phyloP scores from a whole-genome alignment of 805 yeast genomes.

The Wickerhamomyces subpelliculosus region DNA sequence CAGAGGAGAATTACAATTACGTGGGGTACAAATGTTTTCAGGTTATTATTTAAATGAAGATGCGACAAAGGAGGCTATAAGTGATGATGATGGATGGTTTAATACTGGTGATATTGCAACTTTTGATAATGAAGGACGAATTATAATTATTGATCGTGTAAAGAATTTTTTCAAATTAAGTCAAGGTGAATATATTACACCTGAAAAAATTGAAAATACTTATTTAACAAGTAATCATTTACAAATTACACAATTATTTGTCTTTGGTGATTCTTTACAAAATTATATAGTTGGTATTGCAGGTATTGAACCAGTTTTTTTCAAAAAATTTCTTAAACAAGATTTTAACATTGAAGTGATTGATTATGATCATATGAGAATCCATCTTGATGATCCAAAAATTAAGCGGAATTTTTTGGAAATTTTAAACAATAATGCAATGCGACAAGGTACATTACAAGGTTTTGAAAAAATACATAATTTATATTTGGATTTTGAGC shows the following conservation, averaged over 20 bases:
- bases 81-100: constrained; percentile 47
- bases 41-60: constrained; percentile 42
- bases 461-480: constrained; percentile 64
- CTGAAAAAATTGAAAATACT: constrained; percentile 55
- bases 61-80: constrained; percentile 40
- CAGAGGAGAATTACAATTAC: constrained; percentile 48
- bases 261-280: constrained; percentile 50
- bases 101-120: constrained; percentile 51
- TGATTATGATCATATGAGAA: constrained; percentile 7
- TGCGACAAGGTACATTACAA: constrained; percentile 30
- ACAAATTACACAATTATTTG: constrained; percentile 40
- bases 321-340: constrained; percentile 9
- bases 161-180: constrained; percentile 61
- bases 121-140: constrained; percentile 28
- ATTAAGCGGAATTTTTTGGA: constrained; percentile 26
- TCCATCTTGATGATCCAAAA: constrained; percentile 9
- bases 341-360: constrained; percentile 4
- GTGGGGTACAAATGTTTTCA: constrained; percentile 49
- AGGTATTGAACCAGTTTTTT: constrained; percentile 41
- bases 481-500: constrained; percentile 45
- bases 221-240: constrained; percentile 39
- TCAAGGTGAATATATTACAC: constrained; percentile 55
- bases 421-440: constrained; percentile 32
- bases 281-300: constrained; percentile 46
- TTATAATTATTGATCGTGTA: constrained; percentile 49